These are phyloP conservation scores for Amphibolis antarctica DNA, from an alignment of 106 monocot genomes.

Conservation along the genomic window DNA sequence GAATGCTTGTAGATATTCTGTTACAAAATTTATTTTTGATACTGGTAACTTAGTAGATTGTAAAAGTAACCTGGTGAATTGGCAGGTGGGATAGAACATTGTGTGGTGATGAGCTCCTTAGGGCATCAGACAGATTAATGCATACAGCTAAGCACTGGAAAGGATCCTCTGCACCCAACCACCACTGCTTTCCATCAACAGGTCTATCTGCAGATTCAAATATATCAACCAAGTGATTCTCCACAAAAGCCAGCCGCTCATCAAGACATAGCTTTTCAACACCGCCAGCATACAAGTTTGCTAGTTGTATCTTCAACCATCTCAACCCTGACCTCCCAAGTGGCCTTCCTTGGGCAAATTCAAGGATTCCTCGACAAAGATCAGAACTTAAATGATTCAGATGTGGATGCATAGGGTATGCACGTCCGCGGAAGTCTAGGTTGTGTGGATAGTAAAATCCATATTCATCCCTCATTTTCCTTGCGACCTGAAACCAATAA, in stretches of 20 bases:
- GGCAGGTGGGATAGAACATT: slow-evolving; percentile 53
- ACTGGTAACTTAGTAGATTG: too few relatives aligned
- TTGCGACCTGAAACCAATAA: slow-evolving; percentile 50
- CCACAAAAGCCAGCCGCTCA: slow-evolving; percentile 53
- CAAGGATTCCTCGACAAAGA: slow-evolving; percentile 67
- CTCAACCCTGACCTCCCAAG: slow-evolving; percentile 59
- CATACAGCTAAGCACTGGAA: slow-evolving; percentile 89
- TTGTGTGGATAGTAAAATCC: slow-evolving; percentile 92
- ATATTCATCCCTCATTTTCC: slow-evolving; percentile 63
- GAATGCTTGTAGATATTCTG: too few relatives aligned
- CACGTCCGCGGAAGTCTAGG: slow-evolving; percentile 81
- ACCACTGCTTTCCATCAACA: slow-evolving; percentile 67
- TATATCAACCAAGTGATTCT: slow-evolving; percentile 61
- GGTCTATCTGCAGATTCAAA: slow-evolving; percentile 82
- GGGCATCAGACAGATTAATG: slow-evolving; percentile 58
- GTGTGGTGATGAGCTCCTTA: slow-evolving; percentile 44
- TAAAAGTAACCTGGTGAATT: slow-evolving; percentile 56
- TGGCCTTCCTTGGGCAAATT: slow-evolving; percentile 72
- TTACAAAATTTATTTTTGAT: too few relatives aligned
- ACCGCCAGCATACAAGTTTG: slow-evolving; percentile 76
- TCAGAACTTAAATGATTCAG: slow-evolving; percentile 86
- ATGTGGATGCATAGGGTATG: slow-evolving; percentile 90
- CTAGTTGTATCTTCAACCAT: slow-evolving; percentile 86
- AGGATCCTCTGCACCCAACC: slow-evolving; percentile 84
- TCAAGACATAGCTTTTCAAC: slow-evolving; percentile 64